Conservation (phyloP, 169 alveolate genomes). For the Cryptosporidium viatorum region DNA sequence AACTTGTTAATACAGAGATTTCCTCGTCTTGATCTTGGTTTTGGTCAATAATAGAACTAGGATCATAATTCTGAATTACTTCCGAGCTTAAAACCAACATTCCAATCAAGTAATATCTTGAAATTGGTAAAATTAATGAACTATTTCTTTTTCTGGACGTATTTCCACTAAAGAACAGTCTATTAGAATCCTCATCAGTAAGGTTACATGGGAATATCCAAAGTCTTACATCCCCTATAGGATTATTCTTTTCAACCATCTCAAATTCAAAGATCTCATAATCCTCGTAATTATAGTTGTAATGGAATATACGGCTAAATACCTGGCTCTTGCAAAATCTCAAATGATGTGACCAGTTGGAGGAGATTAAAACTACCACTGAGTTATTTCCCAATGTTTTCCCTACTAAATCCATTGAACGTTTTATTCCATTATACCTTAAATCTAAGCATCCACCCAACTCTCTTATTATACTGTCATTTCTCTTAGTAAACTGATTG, state of each 20-base stretch:
- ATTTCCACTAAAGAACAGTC: not conserved
- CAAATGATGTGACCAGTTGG: constrained; percentile 39
- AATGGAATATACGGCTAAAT: constrained; percentile 22
- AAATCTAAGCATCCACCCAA: not conserved
- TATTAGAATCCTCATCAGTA: not conserved
- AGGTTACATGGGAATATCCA: constrained; percentile 34
- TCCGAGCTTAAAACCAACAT: not conserved
- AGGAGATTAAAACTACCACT: constrained; percentile 21
- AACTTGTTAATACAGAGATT: not conserved
- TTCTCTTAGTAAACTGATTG: constrained; percentile 9
- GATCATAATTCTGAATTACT: not conserved
- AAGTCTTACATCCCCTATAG: not conserved
- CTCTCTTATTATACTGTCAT: constrained; percentile 4
- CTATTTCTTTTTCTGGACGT: not conserved
- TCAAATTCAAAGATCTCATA: constrained; percentile 49
- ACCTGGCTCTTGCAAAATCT: not conserved
- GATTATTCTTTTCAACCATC: not conserved
- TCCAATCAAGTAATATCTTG: constrained; percentile 44
- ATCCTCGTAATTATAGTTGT: constrained; percentile 3
- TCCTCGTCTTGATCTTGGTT: constrained; percentile 11
- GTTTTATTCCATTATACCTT: constrained; percentile 17
- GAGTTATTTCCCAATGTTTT: constrained; percentile 14
- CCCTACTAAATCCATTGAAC: not conserved
- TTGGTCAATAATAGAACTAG: not conserved
- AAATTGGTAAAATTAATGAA: constrained; percentile 37